Base-by-base conservation (phyloP, 192 early-diverging fungal species). In the Entomortierella beljakovae region DNA sequence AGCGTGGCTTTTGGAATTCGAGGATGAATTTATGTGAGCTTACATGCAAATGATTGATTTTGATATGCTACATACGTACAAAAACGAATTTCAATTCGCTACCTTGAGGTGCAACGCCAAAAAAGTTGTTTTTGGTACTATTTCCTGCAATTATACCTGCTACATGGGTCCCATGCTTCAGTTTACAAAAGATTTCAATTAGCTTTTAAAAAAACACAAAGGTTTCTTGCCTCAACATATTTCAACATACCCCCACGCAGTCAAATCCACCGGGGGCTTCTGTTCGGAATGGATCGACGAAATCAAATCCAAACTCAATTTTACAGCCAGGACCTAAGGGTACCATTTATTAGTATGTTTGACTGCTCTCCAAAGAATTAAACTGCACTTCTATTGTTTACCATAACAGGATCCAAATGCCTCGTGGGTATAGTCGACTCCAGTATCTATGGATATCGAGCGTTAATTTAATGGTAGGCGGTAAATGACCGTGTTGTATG, bases 31-130 rank as follows among this genome's bases (percentile, higher is more conserved):
- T 40, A 40, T 40, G 6, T 40, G 6, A 40, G 13, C 13, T 9
- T 40, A 6, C 37, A 40, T 13, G 37, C 37, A 40, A 40, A 40
- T 40, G 6, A 9, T 40, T 9, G 13, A 13, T 6, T 40, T 40
- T 40, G 13, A 6, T 13, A 13, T 13, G 37, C 37, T 6, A 9
- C 37, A 9, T 40, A 40, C 6, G 7, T 13, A 40, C 37, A 9
- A 6, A 9, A 9, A 40, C 6, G 7, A 6, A 40, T 13, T 40
- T 40, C 7, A 9, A 29, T 32, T 18, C 1, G 2, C 80, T 72
- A 85, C 86, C 95, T 40, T 88, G 86, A 1, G 96, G 96, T 6
- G 95, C 96, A 23, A 96, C 93, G 43, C 96, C 96, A 28, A 67
- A 80, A 67, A 94, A 86, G 29, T 86, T 71, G 28, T 62, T 68